A percentile compares a stretch with the other conserved stretches of the same genome.
phyloP scores from a whole-genome alignment of 2,329 filamentous ascomycete genomes.

The Trichophyton schoenleinii region DNA sequence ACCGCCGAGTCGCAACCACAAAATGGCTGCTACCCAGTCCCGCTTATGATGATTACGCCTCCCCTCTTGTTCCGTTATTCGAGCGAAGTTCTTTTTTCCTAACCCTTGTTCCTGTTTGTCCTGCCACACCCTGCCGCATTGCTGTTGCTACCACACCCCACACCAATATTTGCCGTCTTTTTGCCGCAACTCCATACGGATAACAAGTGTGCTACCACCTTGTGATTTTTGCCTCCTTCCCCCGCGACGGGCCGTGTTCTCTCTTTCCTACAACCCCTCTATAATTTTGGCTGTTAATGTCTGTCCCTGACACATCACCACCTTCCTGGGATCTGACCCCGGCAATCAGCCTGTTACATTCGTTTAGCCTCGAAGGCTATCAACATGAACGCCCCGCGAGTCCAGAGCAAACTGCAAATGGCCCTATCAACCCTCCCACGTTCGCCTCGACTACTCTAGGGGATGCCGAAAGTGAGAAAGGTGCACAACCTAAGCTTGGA shows the following conservation, averaged over 20 bases:
- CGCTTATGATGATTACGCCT: not conserved
- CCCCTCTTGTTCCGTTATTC: not conserved
- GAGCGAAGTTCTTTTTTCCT: not conserved
- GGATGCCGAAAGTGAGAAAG: not conserved
- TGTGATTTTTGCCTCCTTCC: not conserved
- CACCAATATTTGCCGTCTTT: not conserved
- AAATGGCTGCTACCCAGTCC: not conserved
- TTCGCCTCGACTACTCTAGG: not conserved
- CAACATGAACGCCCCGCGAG: not conserved
- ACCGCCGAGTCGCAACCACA: not conserved
- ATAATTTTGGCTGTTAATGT: conserved; percentile 14
- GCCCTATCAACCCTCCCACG: not conserved
- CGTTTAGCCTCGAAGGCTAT: conserved; percentile 11
- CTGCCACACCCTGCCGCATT: not conserved
- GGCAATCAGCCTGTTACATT: conserved; percentile 33
- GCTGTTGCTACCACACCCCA: not conserved
- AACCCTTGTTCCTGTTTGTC: not conserved
- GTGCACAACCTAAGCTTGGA: conserved; percentile 23
- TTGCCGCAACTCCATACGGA: not conserved
- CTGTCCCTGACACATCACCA: conserved; percentile 15
- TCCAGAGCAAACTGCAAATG: not conserved
- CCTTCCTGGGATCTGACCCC: conserved; percentile 36
- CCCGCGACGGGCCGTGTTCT: not conserved
- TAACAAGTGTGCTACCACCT: no score
- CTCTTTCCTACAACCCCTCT: not conserved